A percentile compares a stretch with the other conserved stretches of the same genome.
Evolutionary conservation across 2,329 filamentous ascomycete species (phyloP).

Genomic region (Alternaria rosae): DNA sequence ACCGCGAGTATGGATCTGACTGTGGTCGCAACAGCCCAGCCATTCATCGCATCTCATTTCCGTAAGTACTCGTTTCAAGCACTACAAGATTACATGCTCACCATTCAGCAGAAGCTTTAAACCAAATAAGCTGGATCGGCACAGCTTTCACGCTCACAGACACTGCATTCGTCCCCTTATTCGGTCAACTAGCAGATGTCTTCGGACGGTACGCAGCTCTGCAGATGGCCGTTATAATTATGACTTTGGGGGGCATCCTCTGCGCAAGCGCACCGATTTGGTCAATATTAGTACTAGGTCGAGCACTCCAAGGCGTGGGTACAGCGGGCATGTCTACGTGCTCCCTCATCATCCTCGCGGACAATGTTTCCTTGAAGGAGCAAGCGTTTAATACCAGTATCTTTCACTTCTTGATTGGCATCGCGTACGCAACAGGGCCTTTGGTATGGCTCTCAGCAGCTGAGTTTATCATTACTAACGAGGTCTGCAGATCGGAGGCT

Average conservation of each 20-base stretch:
- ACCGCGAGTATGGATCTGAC: neutral
- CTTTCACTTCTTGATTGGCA: neutral
- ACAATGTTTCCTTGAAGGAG: neutral
- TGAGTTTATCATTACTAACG: neutral
- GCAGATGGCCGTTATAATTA: neutral
- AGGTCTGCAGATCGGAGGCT: neutral
- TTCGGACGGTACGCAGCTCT: neutral
- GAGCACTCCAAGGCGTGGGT: neutral
- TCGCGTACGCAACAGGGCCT: neutral
- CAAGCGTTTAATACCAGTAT: neutral
- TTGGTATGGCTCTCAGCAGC: neutral
- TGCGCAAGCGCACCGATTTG: neutral
- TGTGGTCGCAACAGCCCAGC: neutral
- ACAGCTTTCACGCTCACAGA: neutral
- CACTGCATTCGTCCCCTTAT: neutral
- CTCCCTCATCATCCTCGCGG: neutral
- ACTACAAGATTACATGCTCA: neutral
- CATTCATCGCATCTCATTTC: neutral
- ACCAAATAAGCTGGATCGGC: neutral
- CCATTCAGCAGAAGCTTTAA: neutral
- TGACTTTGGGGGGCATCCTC: neutral
- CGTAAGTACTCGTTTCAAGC: neutral
- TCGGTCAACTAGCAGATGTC: neutral
- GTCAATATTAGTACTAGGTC: neutral
- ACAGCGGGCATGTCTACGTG: neutral